These are phyloP conservation scores for Halenospora varia DNA, from an alignment of 495 filamentous ascomycete species.

Conservation along the genomic window DNA sequence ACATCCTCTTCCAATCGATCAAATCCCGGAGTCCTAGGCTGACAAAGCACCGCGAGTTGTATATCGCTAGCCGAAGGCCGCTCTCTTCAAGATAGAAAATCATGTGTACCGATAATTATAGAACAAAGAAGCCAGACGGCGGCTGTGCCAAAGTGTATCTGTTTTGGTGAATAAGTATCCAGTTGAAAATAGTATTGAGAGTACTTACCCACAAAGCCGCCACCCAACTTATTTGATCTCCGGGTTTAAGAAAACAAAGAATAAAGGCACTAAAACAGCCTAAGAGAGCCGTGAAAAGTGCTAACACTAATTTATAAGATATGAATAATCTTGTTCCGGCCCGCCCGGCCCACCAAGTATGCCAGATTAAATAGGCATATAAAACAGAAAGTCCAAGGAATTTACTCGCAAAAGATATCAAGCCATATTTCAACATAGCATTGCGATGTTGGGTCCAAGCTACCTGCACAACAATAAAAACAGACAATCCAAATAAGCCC, in stretches of 20 bases:
- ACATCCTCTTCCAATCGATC: background rate
- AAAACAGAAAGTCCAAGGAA: background rate
- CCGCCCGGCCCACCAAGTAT: background rate
- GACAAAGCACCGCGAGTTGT: background rate
- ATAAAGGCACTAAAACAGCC: background rate
- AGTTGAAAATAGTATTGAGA: background rate
- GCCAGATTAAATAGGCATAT: slow-evolving; percentile 2
- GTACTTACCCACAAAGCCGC: slow-evolving; percentile 1
- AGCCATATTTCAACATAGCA: background rate
- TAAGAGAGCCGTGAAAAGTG: background rate
- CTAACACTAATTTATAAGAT: background rate
- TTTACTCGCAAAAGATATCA: background rate
- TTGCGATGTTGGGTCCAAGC: background rate
- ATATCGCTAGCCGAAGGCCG: background rate
- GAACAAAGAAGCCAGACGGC: background rate
- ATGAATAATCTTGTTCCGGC: background rate
- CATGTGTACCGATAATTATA: background rate
- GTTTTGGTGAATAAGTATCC: background rate
- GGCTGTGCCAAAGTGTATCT: slow-evolving; percentile 2
- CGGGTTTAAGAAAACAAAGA: background rate
- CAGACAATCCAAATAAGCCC: background rate
- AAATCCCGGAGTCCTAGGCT: background rate
- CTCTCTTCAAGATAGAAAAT: background rate
- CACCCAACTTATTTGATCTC: background rate
- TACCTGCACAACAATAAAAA: background rate